Conservation (phyloP, 331 rosid genomes). For the Cydonia oblonga region DNA sequence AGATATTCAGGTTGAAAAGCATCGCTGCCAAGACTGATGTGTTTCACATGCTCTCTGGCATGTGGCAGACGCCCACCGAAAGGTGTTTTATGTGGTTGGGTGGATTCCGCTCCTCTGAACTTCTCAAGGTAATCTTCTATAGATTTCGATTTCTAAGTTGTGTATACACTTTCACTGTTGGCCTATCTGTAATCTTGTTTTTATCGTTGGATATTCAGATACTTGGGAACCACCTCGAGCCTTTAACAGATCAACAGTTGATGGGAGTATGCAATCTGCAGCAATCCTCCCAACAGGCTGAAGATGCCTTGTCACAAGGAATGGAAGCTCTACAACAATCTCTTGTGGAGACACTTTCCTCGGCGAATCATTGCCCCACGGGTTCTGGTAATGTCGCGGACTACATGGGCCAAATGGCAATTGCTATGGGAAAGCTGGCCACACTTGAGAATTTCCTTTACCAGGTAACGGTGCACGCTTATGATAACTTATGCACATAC, state of each 20-base stretch:
- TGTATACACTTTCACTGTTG: background rate
- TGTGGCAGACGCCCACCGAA: slow-evolving; percentile 66
- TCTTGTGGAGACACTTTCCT: slow-evolving; percentile 52
- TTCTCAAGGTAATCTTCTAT: slow-evolving; percentile 44
- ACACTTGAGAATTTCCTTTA: slow-evolving; percentile 43
- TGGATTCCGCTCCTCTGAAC: slow-evolving; percentile 64
- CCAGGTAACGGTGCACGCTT: slow-evolving; percentile 20
- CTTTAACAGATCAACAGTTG: slow-evolving; percentile 61
- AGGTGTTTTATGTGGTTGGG: slow-evolving; percentile 75
- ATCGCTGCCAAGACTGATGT: slow-evolving; percentile 55
- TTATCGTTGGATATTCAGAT: slow-evolving; percentile 29
- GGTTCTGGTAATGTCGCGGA: slow-evolving; percentile 52
- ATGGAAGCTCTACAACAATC: slow-evolving; percentile 53
- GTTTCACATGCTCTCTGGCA: slow-evolving; percentile 60
- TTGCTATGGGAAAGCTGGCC: slow-evolving; percentile 60
- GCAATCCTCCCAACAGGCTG: slow-evolving; percentile 50
- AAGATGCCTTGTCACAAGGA: slow-evolving; percentile 70
- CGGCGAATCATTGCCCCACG: slow-evolving; percentile 28
- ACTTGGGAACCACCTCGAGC: slow-evolving; percentile 59
- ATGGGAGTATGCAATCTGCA: slow-evolving; percentile 50
- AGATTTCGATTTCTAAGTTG: background rate
- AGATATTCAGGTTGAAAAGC: slow-evolving; percentile 54
- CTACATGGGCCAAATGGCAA: slow-evolving; percentile 77
- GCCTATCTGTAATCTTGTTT: background rate
- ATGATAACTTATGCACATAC: background rate